A percentile compares a stretch with the other conserved stretches of the same genome.
Conservation (phyloP, 495 filamentous ascomycete genomes). For the Podospora fimiseda region DNA sequence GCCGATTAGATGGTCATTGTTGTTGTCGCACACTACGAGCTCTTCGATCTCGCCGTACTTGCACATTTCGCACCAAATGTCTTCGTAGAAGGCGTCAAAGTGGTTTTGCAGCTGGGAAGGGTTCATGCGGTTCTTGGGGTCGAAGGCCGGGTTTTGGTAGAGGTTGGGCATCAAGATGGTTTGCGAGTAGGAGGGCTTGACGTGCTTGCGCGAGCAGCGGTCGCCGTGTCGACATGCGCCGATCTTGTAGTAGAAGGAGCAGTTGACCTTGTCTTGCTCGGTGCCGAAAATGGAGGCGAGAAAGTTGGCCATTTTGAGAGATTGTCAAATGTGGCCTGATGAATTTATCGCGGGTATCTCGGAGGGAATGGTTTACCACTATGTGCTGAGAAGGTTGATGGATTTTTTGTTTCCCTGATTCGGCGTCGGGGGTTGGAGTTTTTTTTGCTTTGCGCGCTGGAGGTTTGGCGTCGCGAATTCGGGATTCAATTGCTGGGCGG, state of each 20-base stretch:
- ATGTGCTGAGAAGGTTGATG: too few species aligned
- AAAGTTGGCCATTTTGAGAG: slow-evolving; percentile 83
- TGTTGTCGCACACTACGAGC: slow-evolving; percentile 87
- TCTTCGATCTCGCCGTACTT: slow-evolving; percentile 87
- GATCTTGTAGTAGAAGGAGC: slow-evolving; percentile 54
- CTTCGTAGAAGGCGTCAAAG: slow-evolving; percentile 99
- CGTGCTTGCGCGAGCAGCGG: slow-evolving; percentile 94
- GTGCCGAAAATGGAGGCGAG: slow-evolving; percentile 99
- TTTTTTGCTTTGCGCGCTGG: not conserved
- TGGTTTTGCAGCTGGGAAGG: slow-evolving; percentile 91
- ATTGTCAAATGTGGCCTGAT: too few species aligned
- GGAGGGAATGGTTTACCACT: too few species aligned
- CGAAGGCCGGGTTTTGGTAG: slow-evolving; percentile 98
- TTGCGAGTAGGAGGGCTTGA: slow-evolving; percentile 96
- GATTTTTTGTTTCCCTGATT: not conserved
- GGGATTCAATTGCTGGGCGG: not conserved
- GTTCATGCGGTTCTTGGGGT: slow-evolving; percentile 95
- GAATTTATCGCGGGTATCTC: too few species aligned
- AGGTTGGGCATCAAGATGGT: slow-evolving; percentile 97
- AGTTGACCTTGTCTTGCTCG: slow-evolving; percentile 86
- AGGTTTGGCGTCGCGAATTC: slow-evolving; percentile 1
- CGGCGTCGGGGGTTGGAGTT: not conserved
- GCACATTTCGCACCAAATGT: slow-evolving; percentile 99
- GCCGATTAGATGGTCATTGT: slow-evolving; percentile 97
- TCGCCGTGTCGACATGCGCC: slow-evolving; percentile 97